Conservation (phyloP, 768 basidiomycete species). For the Cyathus striatus region DNA sequence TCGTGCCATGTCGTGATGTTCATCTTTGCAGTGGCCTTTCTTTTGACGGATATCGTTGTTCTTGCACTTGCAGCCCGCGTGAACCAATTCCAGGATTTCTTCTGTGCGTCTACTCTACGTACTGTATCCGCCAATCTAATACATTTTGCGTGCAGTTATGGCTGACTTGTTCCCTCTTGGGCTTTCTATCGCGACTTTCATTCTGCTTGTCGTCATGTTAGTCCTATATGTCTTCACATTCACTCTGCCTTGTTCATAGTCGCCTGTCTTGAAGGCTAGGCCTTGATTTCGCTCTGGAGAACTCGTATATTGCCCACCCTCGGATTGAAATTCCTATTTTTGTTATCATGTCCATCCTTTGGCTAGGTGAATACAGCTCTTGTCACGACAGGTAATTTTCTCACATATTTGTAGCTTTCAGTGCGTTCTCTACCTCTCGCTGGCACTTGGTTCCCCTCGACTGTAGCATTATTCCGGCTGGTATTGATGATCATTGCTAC, state of each 20-base stretch:
- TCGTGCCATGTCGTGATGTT: not conserved
- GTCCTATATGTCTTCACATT: conserved; percentile 14
- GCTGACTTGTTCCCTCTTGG: conserved; percentile 59
- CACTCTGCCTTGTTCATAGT: too few relatives aligned
- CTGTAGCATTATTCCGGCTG: conserved; percentile 43
- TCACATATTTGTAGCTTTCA: conserved; percentile 39
- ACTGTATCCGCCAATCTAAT: not conserved
- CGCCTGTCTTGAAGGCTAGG: conserved; percentile 36
- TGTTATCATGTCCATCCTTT: conserved; percentile 41
- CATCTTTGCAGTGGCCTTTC: conserved; percentile 28
- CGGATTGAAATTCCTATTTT: conserved; percentile 44
- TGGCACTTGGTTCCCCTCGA: conserved; percentile 44
- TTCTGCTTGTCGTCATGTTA: conserved; percentile 37
- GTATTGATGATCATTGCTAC: conserved; percentile 19
- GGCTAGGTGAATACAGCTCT: conserved; percentile 40
- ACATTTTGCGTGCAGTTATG: conserved; percentile 28
- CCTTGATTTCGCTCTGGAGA: conserved; percentile 34
- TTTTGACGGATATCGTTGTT: conserved; percentile 42
- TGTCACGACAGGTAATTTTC: not conserved
- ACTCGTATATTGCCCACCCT: conserved; percentile 40
- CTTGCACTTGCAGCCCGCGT: conserved; percentile 49
- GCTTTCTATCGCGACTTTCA: conserved; percentile 48
- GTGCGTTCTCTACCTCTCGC: conserved; percentile 55
- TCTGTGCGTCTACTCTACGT: conserved; percentile 36
- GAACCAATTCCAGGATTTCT: conserved; percentile 55